These are phyloP conservation scores for Vanderwaltozyma polyspora DNA, from an alignment of 805 yeast species.

Conservation along the genomic window DNA sequence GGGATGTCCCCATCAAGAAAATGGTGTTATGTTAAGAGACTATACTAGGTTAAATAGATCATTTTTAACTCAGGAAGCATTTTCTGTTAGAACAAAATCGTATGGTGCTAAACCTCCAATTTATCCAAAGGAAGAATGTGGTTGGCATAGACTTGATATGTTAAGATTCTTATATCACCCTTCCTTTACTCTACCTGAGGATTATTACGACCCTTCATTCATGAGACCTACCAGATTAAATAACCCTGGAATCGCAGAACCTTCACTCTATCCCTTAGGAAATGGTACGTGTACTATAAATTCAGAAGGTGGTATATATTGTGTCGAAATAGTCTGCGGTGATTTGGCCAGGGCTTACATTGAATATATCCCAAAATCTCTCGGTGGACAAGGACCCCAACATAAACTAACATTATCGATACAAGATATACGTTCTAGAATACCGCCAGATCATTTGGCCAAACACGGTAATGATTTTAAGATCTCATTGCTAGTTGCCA, in stretches of 20 bases:
- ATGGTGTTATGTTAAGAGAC: conserved; percentile 85
- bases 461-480: conserved; percentile 24
- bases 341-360: conserved; percentile 41
- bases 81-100: conserved; percentile 41
- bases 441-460: conserved; percentile 23
- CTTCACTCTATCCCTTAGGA: conserved; percentile 38
- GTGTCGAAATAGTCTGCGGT: conserved; percentile 57
- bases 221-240: conserved; percentile 26
- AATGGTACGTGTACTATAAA: conserved; percentile 35
- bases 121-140: conserved; percentile 58
- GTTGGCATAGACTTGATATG: conserved; percentile 79
- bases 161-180: conserved; percentile 74
- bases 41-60: conserved; percentile 72
- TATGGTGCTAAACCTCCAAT: conserved; percentile 39
- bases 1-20: conserved; percentile 86
- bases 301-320: conserved; percentile 57
- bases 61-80: conserved; percentile 60
- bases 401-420: conserved; percentile 38
- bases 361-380: conserved; percentile 46
- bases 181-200: conserved; percentile 61
- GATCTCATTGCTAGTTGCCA: conserved; percentile 44
- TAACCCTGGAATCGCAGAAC: conserved; percentile 19
- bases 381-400: conserved; percentile 55
- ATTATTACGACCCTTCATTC: conserved; percentile 38
- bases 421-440: conserved; percentile 31